Base-by-base conservation (phyloP, 2,329 filamentous ascomycete species). In the Pseudogymnoascus sp. region DNA sequence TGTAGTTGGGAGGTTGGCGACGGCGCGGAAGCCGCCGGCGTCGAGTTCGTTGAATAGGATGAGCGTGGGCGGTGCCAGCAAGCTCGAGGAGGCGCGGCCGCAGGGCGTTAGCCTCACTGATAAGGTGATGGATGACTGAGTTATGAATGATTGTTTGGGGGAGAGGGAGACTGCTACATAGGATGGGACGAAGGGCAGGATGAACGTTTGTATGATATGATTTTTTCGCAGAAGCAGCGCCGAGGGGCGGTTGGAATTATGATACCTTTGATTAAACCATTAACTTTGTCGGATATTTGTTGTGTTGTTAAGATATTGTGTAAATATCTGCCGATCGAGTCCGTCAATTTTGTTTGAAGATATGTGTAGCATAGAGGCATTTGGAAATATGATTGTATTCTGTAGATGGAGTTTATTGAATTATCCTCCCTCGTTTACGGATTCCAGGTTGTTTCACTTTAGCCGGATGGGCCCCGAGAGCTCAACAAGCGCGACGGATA, bases 121-220 rank as follows among this genome's bases (percentile, higher is more conserved):
- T 73, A 86, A 84, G 75, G 86, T 88, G n/a, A 90, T 91, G 86
- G 87, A 91, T 75, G 87, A 90, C 75, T 90, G 75, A 72, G 49
- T 55, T 64, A 33, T 33, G 23, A 28, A 49, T 49, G 49, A 55
- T 33, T 33, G 25, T 30, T 55, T 19, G 8, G 22, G 23, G 6
- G 42, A 23, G 7, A 5, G 11, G 11, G 49, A n/a, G 33, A 4
- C 1, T 14, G 2, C 11, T 35, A 22, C 49, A 33, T 55, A 55
- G 49, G 49, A 55, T 55, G 49, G 5, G 49, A 52, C n/a, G 25
- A 52, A 52, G 45, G 25, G 22, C 19, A 3, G 30, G 45, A 55
- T 55, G 49, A 55, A 55, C 49, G 49, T 35, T 55, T 55, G 49
- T 55, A 55, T 55, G 49, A 35, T 35, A 55, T 33, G 49, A 55